phyloP scores from a whole-genome alignment of 2,329 filamentous ascomycete species.

The Stagonosporopsis rhizophila region DNA sequence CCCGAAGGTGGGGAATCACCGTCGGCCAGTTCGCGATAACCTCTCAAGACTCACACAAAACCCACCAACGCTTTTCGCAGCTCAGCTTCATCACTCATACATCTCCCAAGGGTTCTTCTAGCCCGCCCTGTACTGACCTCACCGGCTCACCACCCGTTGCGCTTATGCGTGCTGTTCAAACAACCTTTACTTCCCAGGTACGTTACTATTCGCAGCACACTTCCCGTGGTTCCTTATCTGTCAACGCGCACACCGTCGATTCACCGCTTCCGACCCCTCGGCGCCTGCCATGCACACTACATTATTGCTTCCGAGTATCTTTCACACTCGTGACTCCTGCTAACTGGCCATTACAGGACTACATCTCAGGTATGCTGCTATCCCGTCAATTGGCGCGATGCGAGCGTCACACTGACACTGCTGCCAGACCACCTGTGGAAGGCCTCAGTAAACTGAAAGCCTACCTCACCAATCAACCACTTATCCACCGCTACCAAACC shows the following conservation, averaged over 20 bases:
- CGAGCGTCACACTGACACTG: slow-evolving; percentile 33
- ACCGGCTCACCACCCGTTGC: slow-evolving; percentile 38
- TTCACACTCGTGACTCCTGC: slow-evolving; percentile 33
- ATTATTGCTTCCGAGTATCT: slow-evolving; percentile 10
- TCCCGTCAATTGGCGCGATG: slow-evolving; percentile 23
- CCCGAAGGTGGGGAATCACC: slow-evolving; percentile 9
- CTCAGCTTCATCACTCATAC: slow-evolving; percentile 17
- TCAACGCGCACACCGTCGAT: slow-evolving; percentile 40
- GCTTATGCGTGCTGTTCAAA: slow-evolving; percentile 60
- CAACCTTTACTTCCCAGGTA: slow-evolving; percentile 63
- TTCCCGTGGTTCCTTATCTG: slow-evolving; percentile 38
- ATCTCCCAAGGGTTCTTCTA: slow-evolving; percentile 30
- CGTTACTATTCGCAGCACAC: slow-evolving; percentile 29
- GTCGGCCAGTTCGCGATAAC: slow-evolving; percentile 22
- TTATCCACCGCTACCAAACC: slow-evolving; percentile 21
- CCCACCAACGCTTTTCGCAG: slow-evolving; percentile 13
- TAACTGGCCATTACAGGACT: slow-evolving; percentile 60
- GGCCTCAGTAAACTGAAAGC: slow-evolving; percentile 66
- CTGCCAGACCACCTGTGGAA: slow-evolving; percentile 70
- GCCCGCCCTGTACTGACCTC: slow-evolving; percentile 38
- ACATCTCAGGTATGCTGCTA: slow-evolving; percentile 65
- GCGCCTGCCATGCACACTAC: slow-evolving; percentile 15
- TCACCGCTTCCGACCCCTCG: slow-evolving; percentile 25
- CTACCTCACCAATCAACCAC: slow-evolving; percentile 26
- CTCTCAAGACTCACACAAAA: slow-evolving; percentile 27